Percentiles rank a stretch among this genome's conserved stretches.
Evolutionary conservation across 2,329 filamentous ascomycete species (phyloP).

Genomic region (Aspergillus sp.): DNA sequence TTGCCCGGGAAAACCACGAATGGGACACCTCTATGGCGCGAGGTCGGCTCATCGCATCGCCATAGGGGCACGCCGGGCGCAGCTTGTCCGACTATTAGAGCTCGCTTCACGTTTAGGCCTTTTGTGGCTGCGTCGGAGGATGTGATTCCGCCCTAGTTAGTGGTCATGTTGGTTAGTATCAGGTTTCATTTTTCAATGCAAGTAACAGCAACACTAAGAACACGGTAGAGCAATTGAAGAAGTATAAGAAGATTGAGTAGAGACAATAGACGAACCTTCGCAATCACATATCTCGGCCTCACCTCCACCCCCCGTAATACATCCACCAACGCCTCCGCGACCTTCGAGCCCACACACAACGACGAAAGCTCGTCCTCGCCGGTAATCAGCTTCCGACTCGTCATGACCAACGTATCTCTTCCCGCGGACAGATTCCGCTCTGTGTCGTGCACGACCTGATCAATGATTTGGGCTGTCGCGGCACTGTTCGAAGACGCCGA

Average conservation of each 20-base stretch:
- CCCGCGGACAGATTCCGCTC: constrained; percentile 45
- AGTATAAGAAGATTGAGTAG: not conserved
- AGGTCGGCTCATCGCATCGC: constrained; percentile 55
- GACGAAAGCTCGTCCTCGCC: constrained; percentile 52
- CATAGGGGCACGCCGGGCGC: constrained; percentile 59
- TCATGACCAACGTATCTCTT: constrained; percentile 60
- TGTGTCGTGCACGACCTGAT: constrained; percentile 33
- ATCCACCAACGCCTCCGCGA: constrained; percentile 53
- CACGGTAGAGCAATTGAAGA: not conserved
- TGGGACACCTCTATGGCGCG: constrained; percentile 52
- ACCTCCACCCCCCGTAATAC: constrained; percentile 50
- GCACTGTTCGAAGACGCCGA: constrained; percentile 6
- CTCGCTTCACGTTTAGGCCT: constrained; percentile 54
- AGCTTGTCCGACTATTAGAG: constrained; percentile 57
- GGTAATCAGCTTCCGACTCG: constrained; percentile 53
- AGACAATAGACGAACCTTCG: constrained; percentile 39
- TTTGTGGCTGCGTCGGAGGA: constrained; percentile 60
- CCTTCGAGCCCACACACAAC: constrained; percentile 54
- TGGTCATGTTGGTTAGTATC: too few species aligned
- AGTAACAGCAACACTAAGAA: too few species aligned
- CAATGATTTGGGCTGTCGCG: constrained; percentile 19
- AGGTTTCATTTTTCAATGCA: too few species aligned
- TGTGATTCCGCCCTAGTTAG: constrained; percentile 56
- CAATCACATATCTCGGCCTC: constrained; percentile 57
- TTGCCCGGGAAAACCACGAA: constrained; percentile 62